Evolutionary conservation across 371 early-diverging fungal genomes (phyloP).

Genomic region (Lichtheimia ramosa): DNA sequence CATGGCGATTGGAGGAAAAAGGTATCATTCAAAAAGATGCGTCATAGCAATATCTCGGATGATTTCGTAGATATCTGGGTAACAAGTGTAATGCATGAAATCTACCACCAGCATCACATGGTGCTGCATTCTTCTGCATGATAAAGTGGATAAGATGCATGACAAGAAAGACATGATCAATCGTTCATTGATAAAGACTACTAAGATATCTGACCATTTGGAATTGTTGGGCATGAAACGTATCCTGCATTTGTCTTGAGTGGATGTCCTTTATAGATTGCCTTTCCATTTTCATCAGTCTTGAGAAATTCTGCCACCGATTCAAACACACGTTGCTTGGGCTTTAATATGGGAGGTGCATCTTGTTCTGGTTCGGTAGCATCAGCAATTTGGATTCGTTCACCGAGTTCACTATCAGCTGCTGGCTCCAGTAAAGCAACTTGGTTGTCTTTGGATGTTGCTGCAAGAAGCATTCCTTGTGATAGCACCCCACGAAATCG

Average conservation of each 20-base stretch:
- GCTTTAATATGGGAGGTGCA: conserved; percentile 45
- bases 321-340: conserved; percentile 60
- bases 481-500: conserved; percentile 61
- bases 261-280: conserved; percentile 49
- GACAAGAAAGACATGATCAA: too few species aligned
- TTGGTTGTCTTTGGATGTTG: conserved; percentile 28
- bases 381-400: conserved; percentile 39
- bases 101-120: too few species aligned
- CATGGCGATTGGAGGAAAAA: too few species aligned
- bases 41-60: too few species aligned
- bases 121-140: too few species aligned
- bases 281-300: conserved; percentile 42
- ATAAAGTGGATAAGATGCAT: too few species aligned
- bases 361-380: conserved; percentile 1
- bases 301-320: conserved; percentile 36
- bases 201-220: conserved; percentile 6
- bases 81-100: too few species aligned
- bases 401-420: conserved; percentile 40
- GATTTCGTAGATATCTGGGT: too few species aligned
- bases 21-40: too few species aligned
- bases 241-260: conserved; percentile 47
- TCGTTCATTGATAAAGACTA: background rate
- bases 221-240: conserved; percentile 17
- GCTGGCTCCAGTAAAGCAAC: conserved; percentile 53
- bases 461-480: conserved; percentile 63